Base-by-base conservation (phyloP, 306 rosid genomes). In the Sicyos baderoa region DNA sequence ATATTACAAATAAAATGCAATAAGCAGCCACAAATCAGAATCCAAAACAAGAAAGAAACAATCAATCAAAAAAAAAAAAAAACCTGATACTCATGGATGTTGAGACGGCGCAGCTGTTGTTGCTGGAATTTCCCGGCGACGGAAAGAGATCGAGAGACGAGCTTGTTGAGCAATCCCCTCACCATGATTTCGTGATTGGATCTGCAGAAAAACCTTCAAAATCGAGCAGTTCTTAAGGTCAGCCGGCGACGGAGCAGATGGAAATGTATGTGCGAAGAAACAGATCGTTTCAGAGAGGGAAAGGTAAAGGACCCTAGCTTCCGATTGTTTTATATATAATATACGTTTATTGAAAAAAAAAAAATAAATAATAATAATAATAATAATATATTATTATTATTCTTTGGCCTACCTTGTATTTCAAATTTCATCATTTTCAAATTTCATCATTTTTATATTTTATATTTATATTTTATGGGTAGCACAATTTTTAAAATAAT, bases 61-160 rank as follows among this genome's bases (percentile, higher is more conserved):
- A 23, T 44, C 12, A 27, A n/a, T n/a, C n/a, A n/a, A n/a, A n/a
- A n/a, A n/a, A 53, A 45, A 25, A 48, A 56, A 21, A 21, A 47
- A 21, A 94, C 97, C 99, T 94, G 99, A 70, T 88, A 94, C 82
- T 94, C 99, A 77, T 93, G 99, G 78, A 93, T 80, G 85, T 90
- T 90, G 81, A 93, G 99, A 77, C 96, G 97, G 81, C 99, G 99
- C 84, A 93, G 96, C 82, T 93, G 99, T 72, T 94, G 86, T 54
- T 85, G 95, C 82, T 90, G 99, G 91, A 91, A 90, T 75, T 82
- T 88, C 4, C 97, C 99, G 68, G 97, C 94, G 78, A 90, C 64
- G 75, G 97, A 93, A 62, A 93, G 95, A 32, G 98, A 93, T 58
- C 97, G 90, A 64, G 91, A 88, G 59, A 82, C 82, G 71, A 93